Evolutionary conservation across 805 yeast species (phyloP).

Genomic region (Clavispora carvajalis): DNA sequence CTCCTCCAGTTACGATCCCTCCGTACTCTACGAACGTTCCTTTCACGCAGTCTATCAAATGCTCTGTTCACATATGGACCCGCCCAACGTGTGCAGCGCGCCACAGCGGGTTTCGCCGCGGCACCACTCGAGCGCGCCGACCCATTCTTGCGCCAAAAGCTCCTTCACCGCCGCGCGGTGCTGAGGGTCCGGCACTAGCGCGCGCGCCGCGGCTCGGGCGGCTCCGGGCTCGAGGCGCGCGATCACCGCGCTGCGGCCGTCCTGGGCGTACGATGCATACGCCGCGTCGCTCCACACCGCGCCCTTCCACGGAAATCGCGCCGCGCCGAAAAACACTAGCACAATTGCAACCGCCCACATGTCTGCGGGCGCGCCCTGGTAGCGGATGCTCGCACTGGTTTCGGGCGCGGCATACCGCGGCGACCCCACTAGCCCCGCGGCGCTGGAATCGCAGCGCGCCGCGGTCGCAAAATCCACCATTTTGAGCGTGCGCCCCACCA

Average conservation of each 20-base stretch:
- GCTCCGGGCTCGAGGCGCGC: neutral
- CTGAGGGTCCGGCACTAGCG: neutral
- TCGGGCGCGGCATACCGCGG: slow-evolving; percentile 46
- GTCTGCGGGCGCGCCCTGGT: slow-evolving; percentile 40
- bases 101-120: neutral
- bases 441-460: slow-evolving; percentile 6
- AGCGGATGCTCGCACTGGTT: slow-evolving; percentile 27
- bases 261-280: slow-evolving; percentile 9
- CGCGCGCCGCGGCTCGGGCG: neutral
- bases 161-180: neutral
- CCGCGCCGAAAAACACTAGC: slow-evolving; percentile 24
- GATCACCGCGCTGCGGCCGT: neutral
- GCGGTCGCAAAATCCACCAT: slow-evolving; percentile 42
- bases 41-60: no score
- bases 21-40: no score
- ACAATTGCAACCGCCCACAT: slow-evolving; percentile 49
- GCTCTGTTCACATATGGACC: no score
- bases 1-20: no score
- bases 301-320: slow-evolving; percentile 43
- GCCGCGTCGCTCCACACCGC: slow-evolving; percentile 31
- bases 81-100: neutral
- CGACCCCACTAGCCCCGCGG: slow-evolving; percentile 47
- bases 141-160: slow-evolving; percentile 1
- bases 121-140: neutral
- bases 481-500: slow-evolving; percentile 28